Base-by-base conservation (phyloP, 2,329 filamentous ascomycete species). In the Lachnellula arida region DNA sequence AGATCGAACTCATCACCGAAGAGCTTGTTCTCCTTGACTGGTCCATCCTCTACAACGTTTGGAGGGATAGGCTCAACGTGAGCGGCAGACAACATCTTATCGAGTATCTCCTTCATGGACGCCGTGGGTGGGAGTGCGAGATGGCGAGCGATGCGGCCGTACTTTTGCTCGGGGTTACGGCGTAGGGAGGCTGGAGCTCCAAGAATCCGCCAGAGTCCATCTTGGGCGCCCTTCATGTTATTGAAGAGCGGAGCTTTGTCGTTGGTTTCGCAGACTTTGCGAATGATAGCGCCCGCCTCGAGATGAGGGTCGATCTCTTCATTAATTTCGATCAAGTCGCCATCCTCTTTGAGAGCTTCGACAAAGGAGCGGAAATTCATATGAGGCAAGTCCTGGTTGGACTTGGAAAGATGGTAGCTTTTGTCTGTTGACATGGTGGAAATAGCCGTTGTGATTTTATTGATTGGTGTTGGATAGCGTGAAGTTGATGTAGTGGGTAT, bases 231-330 rank as follows among this genome's bases (percentile, higher is more conserved):
- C 51, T 74, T 77, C 52, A 81, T 54, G 25, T 80, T 81, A 65
- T 79, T 77, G 70, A 81, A 79, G 0, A 81, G 70, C 0, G 78
- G 77, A 1, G 78, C 78, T 49, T 76, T 77, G 54, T 72, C 73
- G 44, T 77, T 62, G 0, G 67, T 73, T 57, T 81, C 78, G 56
- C 71, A 74, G 8, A 75, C 76, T 14, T 65, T 67, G 4, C 78
- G 70, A 4, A 74, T 75, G 51, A 80, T 78, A 12, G 78, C 78
- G 4, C 67, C 75, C 0, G 70, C 73, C 61, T 80, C 75, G 35
- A 79, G 70, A 49, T 78, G 58, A 4, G 76, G 73, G 53, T 79
- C 75, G 14, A 75, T 62, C 42, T 73, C 68, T 1, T 67, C 54
- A 54, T 76, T 68, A 57, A 78, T 78, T 49, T 78, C 76, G 11